Evolutionary conservation across 1,284 basidiomycete genomes (phyloP).

Genomic region (Puccinia horiana): DNA sequence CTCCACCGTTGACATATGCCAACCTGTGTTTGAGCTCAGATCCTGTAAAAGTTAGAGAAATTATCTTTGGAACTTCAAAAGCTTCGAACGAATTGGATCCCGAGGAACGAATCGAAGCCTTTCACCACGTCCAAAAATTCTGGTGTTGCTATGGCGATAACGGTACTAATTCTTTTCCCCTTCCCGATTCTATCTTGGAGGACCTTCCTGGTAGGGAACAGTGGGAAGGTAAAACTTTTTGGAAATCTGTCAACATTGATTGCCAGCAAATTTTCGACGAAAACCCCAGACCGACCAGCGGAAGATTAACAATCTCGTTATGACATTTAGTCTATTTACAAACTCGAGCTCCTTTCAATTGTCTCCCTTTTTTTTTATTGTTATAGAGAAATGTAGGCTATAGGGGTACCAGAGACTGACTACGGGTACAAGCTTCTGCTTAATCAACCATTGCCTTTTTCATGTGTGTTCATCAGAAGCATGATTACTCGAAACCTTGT

Average conservation of each 20-base stretch:
- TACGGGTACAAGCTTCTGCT: too few relatives aligned
- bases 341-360: neutral
- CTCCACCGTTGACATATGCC: constrained; percentile 36
- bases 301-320: constrained; percentile 16
- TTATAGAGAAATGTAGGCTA: too few relatives aligned
- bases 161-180: neutral
- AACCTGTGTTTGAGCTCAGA: constrained; percentile 30
- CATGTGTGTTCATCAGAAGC: too few relatives aligned
- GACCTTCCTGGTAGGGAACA: constrained; percentile 36
- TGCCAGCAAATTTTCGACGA: constrained; percentile 20
- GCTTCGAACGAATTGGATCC: constrained; percentile 11
- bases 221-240: constrained; percentile 48
- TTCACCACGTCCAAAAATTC: constrained; percentile 47
- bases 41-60: constrained; percentile 10
- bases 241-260: constrained; percentile 30
- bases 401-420: too few relatives aligned
- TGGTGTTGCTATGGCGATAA: constrained; percentile 47
- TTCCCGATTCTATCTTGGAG: constrained; percentile 39
- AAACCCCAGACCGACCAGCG: constrained; percentile 5
- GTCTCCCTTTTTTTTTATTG: too few relatives aligned
- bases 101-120: constrained; percentile 46
- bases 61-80: constrained; percentile 42
- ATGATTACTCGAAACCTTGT: too few relatives aligned
- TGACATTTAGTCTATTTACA: neutral
- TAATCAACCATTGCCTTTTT: too few relatives aligned